Evolutionary conservation across 2,329 filamentous ascomycete species (phyloP), one percentile per base, ranked within the genome.

Genomic region (Elsinoe perseae): DNA sequence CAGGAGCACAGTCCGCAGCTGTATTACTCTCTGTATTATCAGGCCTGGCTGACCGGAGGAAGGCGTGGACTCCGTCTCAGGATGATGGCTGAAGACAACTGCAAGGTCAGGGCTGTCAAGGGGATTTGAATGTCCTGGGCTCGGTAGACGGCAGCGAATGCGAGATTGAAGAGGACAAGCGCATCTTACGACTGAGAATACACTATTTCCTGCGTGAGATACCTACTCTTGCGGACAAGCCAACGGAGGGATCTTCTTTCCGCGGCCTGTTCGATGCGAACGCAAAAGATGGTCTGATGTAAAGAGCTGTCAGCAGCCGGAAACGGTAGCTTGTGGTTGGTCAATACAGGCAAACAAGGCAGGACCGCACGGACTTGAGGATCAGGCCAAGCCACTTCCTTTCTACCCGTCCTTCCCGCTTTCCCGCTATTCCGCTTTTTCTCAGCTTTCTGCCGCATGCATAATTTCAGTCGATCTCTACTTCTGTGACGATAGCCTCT

Each of bases 41-140:
- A 48, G 43, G 43, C 43, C 43, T 48, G 43, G 43, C 43, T 48
- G 43, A 48, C 23, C 38, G 43, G 25, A 48, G 43, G 23, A 30
- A 23, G 10, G 43, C 18, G 12, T 28, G 40, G 16, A 18, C 43
- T 23, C n/a, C 32, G 32, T 36, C 23, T 20, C 23, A 28, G 27
- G 27, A 48, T n/a, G n/a, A n/a, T 30, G 30, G 43, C 23, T 48
- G 43, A 20, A 18, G 23, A 48, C 9, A 48, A n/a, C n/a, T 12
- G 38, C 40, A 43, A 27, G 20, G 43, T 16, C 43, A 28, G 43
- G 43, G 43, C 43, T 48, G 20, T 16, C 23, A 12, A 32, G 43
- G 43, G 23, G 43, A 48, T 48, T 14, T 48, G 43, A 48, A 48
- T 23, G 23, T 28, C 43, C 21, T 10, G 21, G 16, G 21, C 16